phyloP scores from a whole-genome alignment of 805 yeast species.

The Ogataea methylovora region DNA sequence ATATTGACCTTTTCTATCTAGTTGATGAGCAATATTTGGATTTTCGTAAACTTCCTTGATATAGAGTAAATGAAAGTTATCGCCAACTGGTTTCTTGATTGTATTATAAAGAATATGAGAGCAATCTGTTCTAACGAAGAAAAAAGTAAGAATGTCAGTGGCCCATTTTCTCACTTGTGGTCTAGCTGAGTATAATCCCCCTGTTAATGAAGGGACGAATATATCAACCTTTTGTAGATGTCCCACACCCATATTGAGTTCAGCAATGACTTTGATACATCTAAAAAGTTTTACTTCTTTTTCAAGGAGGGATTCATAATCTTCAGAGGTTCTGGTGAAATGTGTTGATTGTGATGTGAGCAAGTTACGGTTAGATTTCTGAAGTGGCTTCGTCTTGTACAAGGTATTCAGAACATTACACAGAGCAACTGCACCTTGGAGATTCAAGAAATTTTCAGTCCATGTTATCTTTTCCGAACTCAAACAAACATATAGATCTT shows the following conservation, averaged over 20 bases:
- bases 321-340: constrained; percentile 25
- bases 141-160: constrained; percentile 67
- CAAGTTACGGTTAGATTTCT: constrained; percentile 2
- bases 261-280: constrained; percentile 75
- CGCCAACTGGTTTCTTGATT: constrained; percentile 21
- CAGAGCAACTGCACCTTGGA: constrained; percentile 86
- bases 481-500: constrained; percentile 82
- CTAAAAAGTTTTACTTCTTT: constrained; percentile 72
- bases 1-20: constrained; percentile 21
- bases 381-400: constrained; percentile 25
- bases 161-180: constrained; percentile 78
- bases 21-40: constrained; percentile 8
- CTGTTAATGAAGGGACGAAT: constrained; percentile 62
- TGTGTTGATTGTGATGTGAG: background rate
- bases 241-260: constrained; percentile 63
- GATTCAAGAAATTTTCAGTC: constrained; percentile 74
- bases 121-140: constrained; percentile 23
- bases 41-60: constrained; percentile 17
- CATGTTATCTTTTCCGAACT: constrained; percentile 74
- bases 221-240: constrained; percentile 47
- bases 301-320: constrained; percentile 33
- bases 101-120: constrained; percentile 15
- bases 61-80: constrained; percentile 26
- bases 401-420: constrained; percentile 53
- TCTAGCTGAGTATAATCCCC: constrained; percentile 72